Evolutionary conservation across 805 yeast genomes (phyloP), one percentile per base, ranked within the genome.

Genomic region (Ogataea ramenticola): DNA sequence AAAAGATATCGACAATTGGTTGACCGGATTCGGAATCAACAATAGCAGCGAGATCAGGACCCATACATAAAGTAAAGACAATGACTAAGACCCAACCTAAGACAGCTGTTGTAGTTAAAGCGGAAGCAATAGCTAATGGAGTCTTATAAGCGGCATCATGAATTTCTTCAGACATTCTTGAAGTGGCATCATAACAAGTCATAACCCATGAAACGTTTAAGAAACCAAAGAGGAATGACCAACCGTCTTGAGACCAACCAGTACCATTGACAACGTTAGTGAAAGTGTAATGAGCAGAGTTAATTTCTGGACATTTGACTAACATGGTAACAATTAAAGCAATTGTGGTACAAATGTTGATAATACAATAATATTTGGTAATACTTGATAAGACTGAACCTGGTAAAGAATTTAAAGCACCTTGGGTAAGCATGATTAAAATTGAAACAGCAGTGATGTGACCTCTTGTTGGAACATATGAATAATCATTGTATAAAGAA

Each of bases 201-300:
- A 75, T 75, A 46, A 78, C 77, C 80, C 81, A 75, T 35, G 77
- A 68, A 16, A 73, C 77, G 34, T 78, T 78, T 58, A 73, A 65
- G 71, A 75, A 75, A n/a, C 77, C 72, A 46, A 73, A 73, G 53
- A 77, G 55, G 56, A 77, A 77, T 4, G 80, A 71, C 74, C 80
- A 77, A 4, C 82, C 82, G 39, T 66, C 63, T 4, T 63, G 55
- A 21, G 65, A 56, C 79, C 82, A 79, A 40, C 76, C 77, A 19
- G 79, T 71, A 40, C 52, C 55, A 51, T 75, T 68, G 39, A 70
- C 66, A 43, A 74, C 68, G 42, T 62, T 60, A 20, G 73, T 67
- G 54, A 79, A 79, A 9, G 77, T 75, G 56, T 57, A 77, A 19
- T 49, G 48, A 20, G 73, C 75, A 16, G 70, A 49, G 47, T 72